A percentile compares a stretch with the other conserved stretches of the same genome.
Evolutionary conservation across 495 filamentous ascomycete genomes (phyloP).

Genomic region (Aspergillus saccharolyticus): DNA sequence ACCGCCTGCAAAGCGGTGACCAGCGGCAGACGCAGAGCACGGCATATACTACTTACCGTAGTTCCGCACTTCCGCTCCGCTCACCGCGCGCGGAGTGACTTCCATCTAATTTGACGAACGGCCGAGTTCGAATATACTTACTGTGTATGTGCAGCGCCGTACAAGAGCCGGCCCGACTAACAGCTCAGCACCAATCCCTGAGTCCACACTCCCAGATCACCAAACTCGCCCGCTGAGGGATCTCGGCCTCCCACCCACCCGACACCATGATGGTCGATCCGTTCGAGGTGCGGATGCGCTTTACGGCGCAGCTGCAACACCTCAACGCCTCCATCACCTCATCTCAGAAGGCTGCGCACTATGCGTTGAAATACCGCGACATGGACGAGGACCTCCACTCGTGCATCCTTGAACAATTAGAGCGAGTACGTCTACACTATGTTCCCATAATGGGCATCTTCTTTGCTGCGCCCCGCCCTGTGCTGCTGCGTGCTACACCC

Average conservation of each 20-base stretch:
- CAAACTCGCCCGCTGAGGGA: neutral
- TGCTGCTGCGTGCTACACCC: no score
- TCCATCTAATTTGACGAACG: neutral
- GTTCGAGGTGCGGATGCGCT: slow-evolving; percentile 97
- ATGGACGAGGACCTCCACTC: slow-evolving; percentile 95
- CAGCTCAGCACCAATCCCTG: no score
- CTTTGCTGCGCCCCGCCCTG: no score
- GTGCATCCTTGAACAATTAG: slow-evolving; percentile 93
- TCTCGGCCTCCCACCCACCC: neutral
- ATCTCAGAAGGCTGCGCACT: slow-evolving; percentile 87
- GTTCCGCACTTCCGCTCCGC: no score
- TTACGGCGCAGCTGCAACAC: slow-evolving; percentile 79
- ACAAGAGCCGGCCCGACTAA: neutral
- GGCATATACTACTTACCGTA: no score
- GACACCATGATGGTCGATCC: slow-evolving; percentile 72
- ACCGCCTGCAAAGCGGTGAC: neutral
- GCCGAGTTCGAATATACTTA: neutral
- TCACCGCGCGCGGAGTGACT: neutral
- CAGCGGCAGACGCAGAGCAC: neutral
- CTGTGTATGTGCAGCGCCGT: no score
- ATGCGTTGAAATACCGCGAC: slow-evolving; percentile 87
- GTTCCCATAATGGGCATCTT: no score
- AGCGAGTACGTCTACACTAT: slow-evolving; percentile 67
- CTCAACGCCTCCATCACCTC: slow-evolving; percentile 85
- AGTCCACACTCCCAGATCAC: neutral